Evolutionary conservation across 176 grass and related monocot genomes (phyloP).

Genomic region (Chrysopogon serrulatus): DNA sequence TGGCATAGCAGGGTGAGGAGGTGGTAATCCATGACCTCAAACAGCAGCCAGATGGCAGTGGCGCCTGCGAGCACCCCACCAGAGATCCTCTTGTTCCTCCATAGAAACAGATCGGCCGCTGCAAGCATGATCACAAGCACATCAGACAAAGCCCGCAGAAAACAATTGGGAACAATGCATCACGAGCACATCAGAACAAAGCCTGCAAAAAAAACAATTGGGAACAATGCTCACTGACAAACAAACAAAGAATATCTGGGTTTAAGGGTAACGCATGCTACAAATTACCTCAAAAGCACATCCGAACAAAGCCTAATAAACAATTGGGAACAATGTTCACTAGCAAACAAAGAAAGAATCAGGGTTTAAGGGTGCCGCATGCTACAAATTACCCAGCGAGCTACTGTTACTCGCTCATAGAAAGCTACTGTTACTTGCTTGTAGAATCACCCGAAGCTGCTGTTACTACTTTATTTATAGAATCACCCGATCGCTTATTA

Average conservation of each 20-base stretch:
- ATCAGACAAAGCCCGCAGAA: not conserved
- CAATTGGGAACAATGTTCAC: not conserved
- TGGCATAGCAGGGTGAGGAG: constrained; percentile 66
- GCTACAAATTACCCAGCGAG: not conserved
- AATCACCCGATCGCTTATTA: not conserved
- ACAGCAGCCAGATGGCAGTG: constrained; percentile 75
- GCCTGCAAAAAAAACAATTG: too few relatives aligned
- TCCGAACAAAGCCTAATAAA: not conserved
- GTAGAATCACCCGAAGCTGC: not conserved
- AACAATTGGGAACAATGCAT: too few relatives aligned
- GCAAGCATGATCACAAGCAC: constrained; percentile 3
- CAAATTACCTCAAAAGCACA: not conserved
- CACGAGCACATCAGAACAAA: too few relatives aligned
- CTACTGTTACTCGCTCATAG: too few relatives aligned
- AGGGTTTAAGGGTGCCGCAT: not conserved
- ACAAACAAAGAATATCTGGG: constrained; percentile 11
- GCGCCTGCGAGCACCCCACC: constrained; percentile 45
- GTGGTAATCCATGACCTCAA: constrained; percentile 87
- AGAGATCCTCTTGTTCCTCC: constrained; percentile 92
- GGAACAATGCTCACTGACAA: not conserved
- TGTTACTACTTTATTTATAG: not conserved
- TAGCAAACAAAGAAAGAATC: constrained; percentile 1
- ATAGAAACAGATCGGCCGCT: constrained; percentile 88
- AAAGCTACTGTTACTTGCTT: not conserved
- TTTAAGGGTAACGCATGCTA: not conserved